Evolutionary conservation across 352 stramenopile genomes (phyloP), one percentile per base, ranked within the genome.

Genomic region (Phytophthora agathidicida): DNA sequence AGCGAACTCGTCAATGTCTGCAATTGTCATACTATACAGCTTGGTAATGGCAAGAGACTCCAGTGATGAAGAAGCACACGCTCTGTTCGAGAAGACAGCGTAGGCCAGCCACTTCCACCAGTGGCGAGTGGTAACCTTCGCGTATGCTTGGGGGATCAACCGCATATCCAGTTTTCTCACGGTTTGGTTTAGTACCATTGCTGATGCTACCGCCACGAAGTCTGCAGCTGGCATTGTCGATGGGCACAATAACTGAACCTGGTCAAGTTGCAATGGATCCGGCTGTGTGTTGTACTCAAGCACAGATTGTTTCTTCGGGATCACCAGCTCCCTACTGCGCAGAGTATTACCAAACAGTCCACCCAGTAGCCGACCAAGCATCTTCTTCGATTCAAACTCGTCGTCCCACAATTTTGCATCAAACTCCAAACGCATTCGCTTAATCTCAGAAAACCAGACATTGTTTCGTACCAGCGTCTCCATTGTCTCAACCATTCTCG

Each of bases 61-160:
- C 3, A 50, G 19, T 19, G 36, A 27, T 16, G 30, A 20, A 17
- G 14, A 49, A 9, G 7, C 16, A 26, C 22, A 27, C 2, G 43
- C 43, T 38, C 43, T 26, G 17, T 39, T 38, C 3, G 43, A 50
- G 43, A 50, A 50, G 23, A 50, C 10, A 2, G 43, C 43, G 13
- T 50, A 50, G 1, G 43, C 43, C 5, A 50, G 17, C 28, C 43
- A 27, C 19, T 3, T 50, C 43, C 43, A 50, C 43, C 41, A 48
- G 27, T 24, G 41, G n/a, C 41, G 41, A 11, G 24, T 48, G 17
- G 41, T 24, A 35, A 48, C 14, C 7, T 48, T 23, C 35, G 24
- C 2, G 8, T 22, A 7, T 5, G 24, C 16, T n/a, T 48, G 41
- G 19, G 41, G 2, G 23, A 36, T 13, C 41, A 35, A 20, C 8